Evolutionary conservation across 306 rosid genomes (phyloP).

Genomic region (Ormosia emarginata): DNA sequence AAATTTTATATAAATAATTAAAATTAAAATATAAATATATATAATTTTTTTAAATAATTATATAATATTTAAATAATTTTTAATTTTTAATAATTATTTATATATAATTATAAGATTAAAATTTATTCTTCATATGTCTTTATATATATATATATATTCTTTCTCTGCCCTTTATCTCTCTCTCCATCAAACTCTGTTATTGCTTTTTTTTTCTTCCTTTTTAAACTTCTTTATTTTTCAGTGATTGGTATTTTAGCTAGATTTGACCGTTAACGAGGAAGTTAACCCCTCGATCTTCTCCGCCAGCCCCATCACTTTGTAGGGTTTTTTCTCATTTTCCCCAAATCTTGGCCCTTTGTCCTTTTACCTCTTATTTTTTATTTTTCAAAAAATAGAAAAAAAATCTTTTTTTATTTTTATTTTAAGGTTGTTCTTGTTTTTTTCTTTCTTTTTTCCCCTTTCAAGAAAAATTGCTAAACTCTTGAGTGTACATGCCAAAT

Average conservation of each 20-base stretch:
- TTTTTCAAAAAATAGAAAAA: neutral
- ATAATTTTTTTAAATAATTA: too few species aligned
- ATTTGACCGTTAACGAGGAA: slow-evolving; percentile 32
- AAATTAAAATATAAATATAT: too few species aligned
- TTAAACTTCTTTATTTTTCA: neutral
- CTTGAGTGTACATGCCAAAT: slow-evolving; percentile 11
- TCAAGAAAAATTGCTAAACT: neutral
- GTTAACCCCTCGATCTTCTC: slow-evolving; percentile 21
- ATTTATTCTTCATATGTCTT: too few species aligned
- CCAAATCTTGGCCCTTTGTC: slow-evolving; percentile 12
- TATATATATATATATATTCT: too few species aligned
- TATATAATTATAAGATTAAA: too few species aligned
- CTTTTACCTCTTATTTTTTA: neutral
- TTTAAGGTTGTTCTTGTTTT: neutral
- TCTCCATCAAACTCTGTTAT: too few species aligned
- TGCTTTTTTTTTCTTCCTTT: too few species aligned
- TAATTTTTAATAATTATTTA: too few species aligned
- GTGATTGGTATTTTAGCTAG: neutral
- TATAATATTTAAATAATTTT: too few species aligned
- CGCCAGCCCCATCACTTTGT: neutral
- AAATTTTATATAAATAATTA: too few species aligned
- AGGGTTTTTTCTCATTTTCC: slow-evolving; percentile 22
- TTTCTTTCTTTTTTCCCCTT: neutral
- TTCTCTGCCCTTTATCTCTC: too few species aligned
- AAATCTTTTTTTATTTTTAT: too few species aligned